phyloP scores from a whole-genome alignment of 441 rosid species.

The Pelargonium citronellum region DNA sequence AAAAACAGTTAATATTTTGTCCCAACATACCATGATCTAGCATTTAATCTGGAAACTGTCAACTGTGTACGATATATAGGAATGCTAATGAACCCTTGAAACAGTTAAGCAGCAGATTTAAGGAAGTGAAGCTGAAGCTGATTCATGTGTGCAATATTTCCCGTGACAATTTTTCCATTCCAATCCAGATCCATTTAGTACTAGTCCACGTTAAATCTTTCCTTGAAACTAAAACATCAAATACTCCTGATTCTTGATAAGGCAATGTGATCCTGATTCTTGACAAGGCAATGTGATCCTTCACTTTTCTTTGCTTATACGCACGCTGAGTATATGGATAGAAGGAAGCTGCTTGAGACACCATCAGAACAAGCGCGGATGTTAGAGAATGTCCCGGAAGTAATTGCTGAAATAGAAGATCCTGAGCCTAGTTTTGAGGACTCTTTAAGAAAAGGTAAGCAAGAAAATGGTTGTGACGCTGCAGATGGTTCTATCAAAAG shows the following conservation, averaged over 20 bases:
- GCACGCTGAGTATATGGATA: conserved; percentile 31
- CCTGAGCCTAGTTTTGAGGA: conserved; percentile 20
- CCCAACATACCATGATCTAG: too few relatives aligned
- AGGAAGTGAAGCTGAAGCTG: background rate
- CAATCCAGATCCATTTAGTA: too few relatives aligned
- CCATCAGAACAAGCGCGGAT: conserved; percentile 43
- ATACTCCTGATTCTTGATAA: background rate
- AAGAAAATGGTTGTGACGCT: background rate
- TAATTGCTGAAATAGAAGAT: conserved; percentile 34
- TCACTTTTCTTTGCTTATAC: conserved; percentile 20
- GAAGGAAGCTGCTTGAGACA: conserved; percentile 32
- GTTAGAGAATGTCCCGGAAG: conserved; percentile 37
- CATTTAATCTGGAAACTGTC: too few relatives aligned
- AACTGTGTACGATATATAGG: background rate
- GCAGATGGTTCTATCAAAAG: conserved; percentile 4
- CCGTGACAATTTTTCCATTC: too few relatives aligned
- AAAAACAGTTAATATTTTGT: too few relatives aligned
- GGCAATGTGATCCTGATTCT: conserved; percentile 25
- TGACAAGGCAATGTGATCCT: conserved; percentile 21
- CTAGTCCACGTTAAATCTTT: too few relatives aligned
- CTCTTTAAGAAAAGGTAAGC: conserved; percentile 17
- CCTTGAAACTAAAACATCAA: too few relatives aligned
- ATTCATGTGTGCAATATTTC: too few relatives aligned
- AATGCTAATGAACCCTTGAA: background rate
- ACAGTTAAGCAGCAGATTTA: background rate